phyloP scores from a whole-genome alignment of 1,284 basidiomycete species.

The Cutaneotrichosporon sp. region DNA sequence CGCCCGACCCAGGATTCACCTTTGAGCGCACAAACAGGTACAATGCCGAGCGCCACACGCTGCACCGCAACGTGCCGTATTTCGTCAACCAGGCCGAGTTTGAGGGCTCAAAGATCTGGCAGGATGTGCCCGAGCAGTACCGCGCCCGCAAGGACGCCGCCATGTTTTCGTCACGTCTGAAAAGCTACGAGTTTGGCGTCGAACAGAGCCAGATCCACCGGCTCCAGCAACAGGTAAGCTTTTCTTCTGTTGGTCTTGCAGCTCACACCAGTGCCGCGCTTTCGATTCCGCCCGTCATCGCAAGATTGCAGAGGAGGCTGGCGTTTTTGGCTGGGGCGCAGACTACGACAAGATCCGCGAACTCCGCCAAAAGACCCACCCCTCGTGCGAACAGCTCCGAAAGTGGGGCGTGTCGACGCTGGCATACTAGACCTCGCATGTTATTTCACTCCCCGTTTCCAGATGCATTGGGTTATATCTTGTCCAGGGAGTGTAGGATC shows the following conservation, averaged over 20 bases:
- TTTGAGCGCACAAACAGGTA: conserved; percentile 58
- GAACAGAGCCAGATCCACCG: conserved; percentile 67
- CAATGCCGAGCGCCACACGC: conserved; percentile 63
- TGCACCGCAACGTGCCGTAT: conserved; percentile 67
- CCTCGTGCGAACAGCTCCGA: conserved; percentile 59
- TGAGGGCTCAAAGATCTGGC: conserved; percentile 61
- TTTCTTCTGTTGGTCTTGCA: conserved; percentile 23
- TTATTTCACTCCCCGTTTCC: background rate
- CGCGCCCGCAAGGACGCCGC: conserved; percentile 48
- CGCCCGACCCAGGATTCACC: conserved; percentile 74
- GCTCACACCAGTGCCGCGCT: conserved; percentile 30
- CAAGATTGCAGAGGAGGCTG: conserved; percentile 66
- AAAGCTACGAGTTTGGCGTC: conserved; percentile 52
- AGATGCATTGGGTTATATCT: background rate
- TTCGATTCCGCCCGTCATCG: conserved; percentile 34
- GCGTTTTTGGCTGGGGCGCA: conserved; percentile 80
- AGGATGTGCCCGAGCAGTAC: conserved; percentile 58
- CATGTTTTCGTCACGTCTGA: conserved; percentile 36
- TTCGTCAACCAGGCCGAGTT: conserved; percentile 80
- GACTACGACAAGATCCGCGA: conserved; percentile 67
- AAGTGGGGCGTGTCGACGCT: conserved; percentile 29
- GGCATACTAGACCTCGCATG: conserved; percentile 6
- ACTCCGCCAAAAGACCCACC: conserved; percentile 35
- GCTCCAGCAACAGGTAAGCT: conserved; percentile 68
- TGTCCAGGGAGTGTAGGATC: no score